Evolutionary conservation across 371 early-diverging fungal genomes (phyloP), one percentile per base, ranked within the genome.

Genomic region (Rhizomucor pusillus): DNA sequence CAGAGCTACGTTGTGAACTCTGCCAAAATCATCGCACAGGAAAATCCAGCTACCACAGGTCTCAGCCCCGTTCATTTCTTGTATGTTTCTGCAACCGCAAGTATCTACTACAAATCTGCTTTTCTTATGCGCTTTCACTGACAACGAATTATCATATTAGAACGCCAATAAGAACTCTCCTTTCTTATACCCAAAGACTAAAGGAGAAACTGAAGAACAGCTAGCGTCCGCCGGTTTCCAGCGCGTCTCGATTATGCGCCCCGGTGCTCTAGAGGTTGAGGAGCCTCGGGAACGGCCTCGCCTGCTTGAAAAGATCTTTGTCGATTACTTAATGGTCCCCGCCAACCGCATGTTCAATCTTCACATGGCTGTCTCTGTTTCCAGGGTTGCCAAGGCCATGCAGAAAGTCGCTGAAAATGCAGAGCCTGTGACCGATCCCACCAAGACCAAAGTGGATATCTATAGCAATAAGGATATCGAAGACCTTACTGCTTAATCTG

Each of bases 121-220:
- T n/a, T 48, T 5, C 18, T 25, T 16, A 5, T 25, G 16, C 11
- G 29, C 6, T 16, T n/a, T 50, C 7, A 33, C 29, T n/a, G n/a
- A n/a, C n/a, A n/a, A n/a, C n/a, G n/a, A n/a, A n/a, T n/a, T n/a
- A n/a, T n/a, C n/a, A n/a, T n/a, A n/a, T 40, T 40, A 73, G 77
- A 76, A 76, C 1, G 79, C 90, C 13, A 78, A 85, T 55, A 63
- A 77, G 35, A 60, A 67, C 48, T 88, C 91, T 0, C 54, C 50
- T 23, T 82, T 91, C 33, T 63, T 91, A 24, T 93, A 92, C 58
- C 60, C 72, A 18, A 79, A 79, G 53, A 78, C 84, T 19, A 93
- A 93, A 63, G 91, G 91, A 29, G 73, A 90, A 67, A 88, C 87
- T 1, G 90, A 91, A 52, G 65, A 78, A 25, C 79, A 74, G 13